Evolutionary conservation across 129 eudicot species (phyloP), one percentile per base, ranked within the genome.

Genomic region (Artemisia argyi): DNA sequence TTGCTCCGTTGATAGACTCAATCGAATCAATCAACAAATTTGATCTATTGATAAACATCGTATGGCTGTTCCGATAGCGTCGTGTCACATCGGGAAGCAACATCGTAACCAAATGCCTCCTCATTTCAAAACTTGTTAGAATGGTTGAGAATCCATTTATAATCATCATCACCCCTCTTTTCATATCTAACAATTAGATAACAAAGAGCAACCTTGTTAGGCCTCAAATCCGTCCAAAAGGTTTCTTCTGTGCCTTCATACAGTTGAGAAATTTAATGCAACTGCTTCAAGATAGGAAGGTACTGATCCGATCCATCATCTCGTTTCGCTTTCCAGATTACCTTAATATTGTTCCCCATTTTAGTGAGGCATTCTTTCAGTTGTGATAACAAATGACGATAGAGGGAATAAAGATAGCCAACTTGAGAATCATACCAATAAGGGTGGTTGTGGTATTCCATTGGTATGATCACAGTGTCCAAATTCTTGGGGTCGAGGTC

Each of bases 41-140:
- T 7, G 46, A 7, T 39, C 10, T 7, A 39, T 39, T 39, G 2
- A 39, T 39, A 39, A 1, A 8, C 46, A 39, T 39, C 10, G 9
- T 39, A 7, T 39, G 46, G 10, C 46, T 8, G 46, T 39, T 39
- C 2, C 9, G 2, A 39, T 8, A 8, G 46, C 6, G 1, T 7
- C 9, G 10, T 39, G 46, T 7, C 46, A 39, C 46, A 9, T 39
- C 10, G 2, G 11, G 46, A 39, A 39, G 10, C 79, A 90, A 39
- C 90, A 93, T 53, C 92, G 87, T 81, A 4, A 82, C 92, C 68
- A 93, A 77, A 81, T 90, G 90, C 80, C 98, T 85, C 74, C 97
- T 82, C 6, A 89, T 84, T 68, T 83, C 95, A 73, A 89, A 93
- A 74, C 85, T 82, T 7, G 83, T 75, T 49, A 85, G 79, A 49